Evolutionary conservation across 2,329 filamentous ascomycete species (phyloP).

Genomic region (Didymella lethalis): DNA sequence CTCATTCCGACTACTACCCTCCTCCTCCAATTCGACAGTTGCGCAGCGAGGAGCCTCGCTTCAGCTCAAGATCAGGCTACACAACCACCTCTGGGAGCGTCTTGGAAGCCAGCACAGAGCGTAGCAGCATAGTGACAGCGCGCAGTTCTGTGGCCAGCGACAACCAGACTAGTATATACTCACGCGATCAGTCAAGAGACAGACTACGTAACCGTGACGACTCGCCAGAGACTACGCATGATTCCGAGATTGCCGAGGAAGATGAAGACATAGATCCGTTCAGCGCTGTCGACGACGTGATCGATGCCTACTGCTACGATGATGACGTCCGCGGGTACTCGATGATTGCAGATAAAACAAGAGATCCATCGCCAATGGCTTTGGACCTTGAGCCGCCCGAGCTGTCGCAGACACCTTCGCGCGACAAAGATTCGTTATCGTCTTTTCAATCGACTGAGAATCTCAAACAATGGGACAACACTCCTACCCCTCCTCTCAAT

Average conservation of each 20-base stretch:
- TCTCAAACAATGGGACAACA: slow-evolving; percentile 32
- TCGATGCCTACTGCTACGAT: slow-evolving; percentile 68
- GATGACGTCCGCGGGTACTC: slow-evolving; percentile 39
- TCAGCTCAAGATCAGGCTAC: slow-evolving; percentile 67
- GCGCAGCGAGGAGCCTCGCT: slow-evolving; percentile 56
- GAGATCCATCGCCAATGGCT: slow-evolving; percentile 26
- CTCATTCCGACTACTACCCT: slow-evolving; percentile 45
- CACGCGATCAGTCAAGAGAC: slow-evolving; percentile 39
- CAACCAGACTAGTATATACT: slow-evolving; percentile 56
- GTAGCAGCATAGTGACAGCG: slow-evolving; percentile 82
- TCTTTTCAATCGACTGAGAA: slow-evolving; percentile 37
- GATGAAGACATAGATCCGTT: slow-evolving; percentile 43
- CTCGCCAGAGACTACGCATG: slow-evolving; percentile 41
- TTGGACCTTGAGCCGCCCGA: slow-evolving; percentile 37
- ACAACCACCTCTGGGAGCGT: slow-evolving; percentile 66
- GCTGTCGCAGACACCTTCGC: slow-evolving; percentile 40
- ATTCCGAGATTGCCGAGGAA: slow-evolving; percentile 37
- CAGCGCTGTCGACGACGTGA: slow-evolving; percentile 66
- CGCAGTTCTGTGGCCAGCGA: slow-evolving; percentile 74
- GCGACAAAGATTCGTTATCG: slow-evolving; percentile 35
- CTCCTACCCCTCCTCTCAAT: slow-evolving; percentile 19
- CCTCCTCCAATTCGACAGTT: slow-evolving; percentile 38
- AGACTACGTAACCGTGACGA: slow-evolving; percentile 38
- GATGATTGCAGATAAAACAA: slow-evolving; percentile 14
- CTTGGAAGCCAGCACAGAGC: slow-evolving; percentile 71